These are phyloP conservation scores for Casuarina glauca DNA, from an alignment of 306 rosid species.

Conservation along the genomic window DNA sequence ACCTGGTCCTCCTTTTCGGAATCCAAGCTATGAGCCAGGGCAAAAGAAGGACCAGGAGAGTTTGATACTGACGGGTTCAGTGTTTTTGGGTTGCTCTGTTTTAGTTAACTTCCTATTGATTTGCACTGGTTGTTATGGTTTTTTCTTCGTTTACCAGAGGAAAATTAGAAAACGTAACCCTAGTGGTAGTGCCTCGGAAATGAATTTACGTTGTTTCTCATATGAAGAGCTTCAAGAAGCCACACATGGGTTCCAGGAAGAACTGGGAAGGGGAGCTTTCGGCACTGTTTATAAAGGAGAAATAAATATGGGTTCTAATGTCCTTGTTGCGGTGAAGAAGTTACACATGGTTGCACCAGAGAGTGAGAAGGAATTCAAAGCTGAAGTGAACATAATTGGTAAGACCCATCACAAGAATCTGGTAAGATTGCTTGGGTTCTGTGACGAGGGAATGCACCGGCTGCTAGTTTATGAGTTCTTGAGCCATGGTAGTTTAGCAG, in stretches of 20 bases:
- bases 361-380: conserved; percentile 35
- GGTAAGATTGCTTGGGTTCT: conserved; percentile 23
- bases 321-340: conserved; percentile 45
- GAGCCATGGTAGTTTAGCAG: conserved; percentile 27
- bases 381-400: background rate
- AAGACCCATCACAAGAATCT: background rate
- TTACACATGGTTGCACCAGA: conserved; percentile 39
- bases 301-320: background rate
- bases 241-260: conserved; percentile 40
- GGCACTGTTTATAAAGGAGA: conserved; percentile 29
- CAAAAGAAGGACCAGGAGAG: conserved; percentile 33
- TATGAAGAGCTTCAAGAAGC: conserved; percentile 34
- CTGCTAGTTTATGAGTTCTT: conserved; percentile 26
- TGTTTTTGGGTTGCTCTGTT: conserved; percentile 43
- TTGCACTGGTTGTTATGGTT: conserved; percentile 15
- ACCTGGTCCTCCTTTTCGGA: background rate
- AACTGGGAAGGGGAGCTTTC: conserved; percentile 34
- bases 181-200: conserved; percentile 7
- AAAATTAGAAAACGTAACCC: conserved; percentile 1
- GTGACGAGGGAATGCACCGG: conserved; percentile 9
- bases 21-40: background rate
- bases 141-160: conserved; percentile 22
- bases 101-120: conserved; percentile 26
- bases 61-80: conserved; percentile 28
- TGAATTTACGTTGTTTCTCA: conserved; percentile 22